Evolutionary conservation across 2,329 filamentous ascomycete species (phyloP).

Genomic region (Ascochyta lentis): DNA sequence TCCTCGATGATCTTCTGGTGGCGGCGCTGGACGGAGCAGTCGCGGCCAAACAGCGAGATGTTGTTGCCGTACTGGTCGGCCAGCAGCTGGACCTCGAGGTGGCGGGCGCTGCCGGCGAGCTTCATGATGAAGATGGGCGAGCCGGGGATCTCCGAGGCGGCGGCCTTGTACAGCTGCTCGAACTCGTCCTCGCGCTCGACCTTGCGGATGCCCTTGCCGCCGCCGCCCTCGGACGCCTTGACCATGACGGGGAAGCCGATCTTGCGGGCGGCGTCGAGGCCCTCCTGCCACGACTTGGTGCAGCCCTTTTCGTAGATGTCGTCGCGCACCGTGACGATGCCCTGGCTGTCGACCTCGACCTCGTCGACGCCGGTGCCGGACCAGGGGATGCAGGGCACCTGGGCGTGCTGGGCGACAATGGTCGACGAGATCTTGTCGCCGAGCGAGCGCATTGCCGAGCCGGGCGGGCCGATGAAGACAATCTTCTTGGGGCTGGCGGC

Average conservation of each 20-base stretch:
- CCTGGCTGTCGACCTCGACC: constrained; percentile 78
- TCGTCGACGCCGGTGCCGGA: constrained; percentile 89
- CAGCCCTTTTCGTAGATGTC: constrained; percentile 89
- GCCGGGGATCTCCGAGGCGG: constrained; percentile 95
- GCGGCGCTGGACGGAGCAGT: constrained; percentile 96
- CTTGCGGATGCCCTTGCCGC: constrained; percentile 99
- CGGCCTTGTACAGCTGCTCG: constrained; percentile 87
- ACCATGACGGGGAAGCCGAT: constrained; percentile 99
- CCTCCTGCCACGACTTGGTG: constrained; percentile 87
- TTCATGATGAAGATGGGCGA: constrained; percentile 99
- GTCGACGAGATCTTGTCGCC: constrained; percentile 99
- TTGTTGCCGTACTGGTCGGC: constrained; percentile 99
- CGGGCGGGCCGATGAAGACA: constrained; percentile 97
- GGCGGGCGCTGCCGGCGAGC: constrained; percentile 91
- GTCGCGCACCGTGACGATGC: constrained; percentile 91
- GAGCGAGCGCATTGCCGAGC: constrained; percentile 97
- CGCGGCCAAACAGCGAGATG: constrained; percentile 97
- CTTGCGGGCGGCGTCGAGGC: constrained; percentile 80
- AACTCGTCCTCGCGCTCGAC: constrained; percentile 86
- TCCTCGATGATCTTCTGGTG: constrained; percentile 99
- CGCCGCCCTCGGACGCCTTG: constrained; percentile 99
- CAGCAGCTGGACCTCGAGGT: constrained; percentile 95
- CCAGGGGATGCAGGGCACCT: constrained; percentile 99
- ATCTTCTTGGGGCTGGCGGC: constrained; percentile 98
- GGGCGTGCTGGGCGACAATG: constrained; percentile 96